phyloP scores from a whole-genome alignment of 1,139 yeast species.

The Pichia sp. region DNA sequence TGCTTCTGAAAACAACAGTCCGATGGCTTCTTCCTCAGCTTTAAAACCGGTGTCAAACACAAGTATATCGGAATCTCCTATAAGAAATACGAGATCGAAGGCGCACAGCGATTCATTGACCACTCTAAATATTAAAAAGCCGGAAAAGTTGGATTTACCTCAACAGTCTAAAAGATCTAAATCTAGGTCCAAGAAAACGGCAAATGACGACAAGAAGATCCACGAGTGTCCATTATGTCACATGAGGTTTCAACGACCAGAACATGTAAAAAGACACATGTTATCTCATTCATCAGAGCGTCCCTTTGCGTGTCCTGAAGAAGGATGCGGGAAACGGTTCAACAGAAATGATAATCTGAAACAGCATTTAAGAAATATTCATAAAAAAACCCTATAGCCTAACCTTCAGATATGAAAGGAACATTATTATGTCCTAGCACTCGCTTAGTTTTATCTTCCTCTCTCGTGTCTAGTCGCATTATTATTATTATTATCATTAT shows the following conservation, averaged over 20 bases:
- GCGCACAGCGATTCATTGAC: conserved; percentile 1
- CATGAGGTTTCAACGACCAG: conserved; percentile 76
- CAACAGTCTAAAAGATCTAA: conserved; percentile 25
- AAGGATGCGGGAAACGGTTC: conserved; percentile 72
- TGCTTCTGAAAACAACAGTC: neutral
- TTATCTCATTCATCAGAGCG: conserved; percentile 82
- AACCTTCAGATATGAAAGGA: too few species aligned
- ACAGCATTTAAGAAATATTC: conserved; percentile 63
- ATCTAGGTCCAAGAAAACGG: conserved; percentile 26
- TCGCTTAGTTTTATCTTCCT: too few species aligned
- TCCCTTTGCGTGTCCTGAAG: conserved; percentile 70
- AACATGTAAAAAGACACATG: conserved; percentile 87
- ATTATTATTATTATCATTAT: too few species aligned
- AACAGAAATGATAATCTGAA: conserved; percentile 62
- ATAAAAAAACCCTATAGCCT: conserved; percentile 19
- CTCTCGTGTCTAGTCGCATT: too few species aligned
- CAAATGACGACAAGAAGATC: conserved; percentile 49
- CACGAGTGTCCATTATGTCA: conserved; percentile 77
- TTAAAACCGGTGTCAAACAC: neutral
- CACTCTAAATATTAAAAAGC: conserved; percentile 11
- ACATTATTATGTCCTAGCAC: too few species aligned
- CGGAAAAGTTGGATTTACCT: conserved; percentile 23
- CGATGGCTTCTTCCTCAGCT: neutral
- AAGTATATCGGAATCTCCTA: conserved; percentile 4
- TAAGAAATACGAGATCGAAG: conserved; percentile 5